phyloP scores from a whole-genome alignment of 306 rosid genomes.

The Castanopsis chinensis region DNA sequence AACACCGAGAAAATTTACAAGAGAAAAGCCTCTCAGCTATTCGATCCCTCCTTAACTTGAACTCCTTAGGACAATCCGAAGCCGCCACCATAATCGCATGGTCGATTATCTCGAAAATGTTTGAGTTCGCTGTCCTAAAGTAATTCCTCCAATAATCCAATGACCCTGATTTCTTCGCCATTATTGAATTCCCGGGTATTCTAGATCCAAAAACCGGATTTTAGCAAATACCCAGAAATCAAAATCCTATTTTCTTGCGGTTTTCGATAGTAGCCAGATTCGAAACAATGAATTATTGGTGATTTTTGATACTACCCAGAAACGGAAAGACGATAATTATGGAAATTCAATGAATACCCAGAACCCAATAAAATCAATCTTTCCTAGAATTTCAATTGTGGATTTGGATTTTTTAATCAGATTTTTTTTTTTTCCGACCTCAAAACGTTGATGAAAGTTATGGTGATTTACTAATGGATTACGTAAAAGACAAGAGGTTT shows the following conservation, averaged over 20 bases:
- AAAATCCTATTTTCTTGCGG: slow-evolving; percentile 21
- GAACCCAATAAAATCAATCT: slow-evolving; percentile 10
- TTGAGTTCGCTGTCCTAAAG: slow-evolving; percentile 61
- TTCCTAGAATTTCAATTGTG: neutral
- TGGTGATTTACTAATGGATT: neutral
- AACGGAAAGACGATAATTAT: neutral
- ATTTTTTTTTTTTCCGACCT: slow-evolving; percentile 3
- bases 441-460: neutral
- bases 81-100: slow-evolving; percentile 90
- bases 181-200: slow-evolving; percentile 13
- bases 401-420: slow-evolving; percentile 1
- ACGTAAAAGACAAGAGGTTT: neutral
- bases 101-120: slow-evolving; percentile 77
- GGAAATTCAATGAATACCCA: slow-evolving; percentile 2
- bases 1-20: slow-evolving; percentile 48
- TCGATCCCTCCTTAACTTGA: slow-evolving; percentile 65
- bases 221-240: slow-evolving; percentile 35
- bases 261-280: neutral
- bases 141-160: slow-evolving; percentile 79
- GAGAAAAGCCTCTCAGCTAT: slow-evolving; percentile 75
- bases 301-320: neutral
- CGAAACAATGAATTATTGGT: neutral
- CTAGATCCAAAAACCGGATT: slow-evolving; percentile 6
- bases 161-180: slow-evolving; percentile 65
- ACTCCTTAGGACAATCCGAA: slow-evolving; percentile 79